phyloP scores from a whole-genome alignment of 345 rosid species.

The Citrus inodora region DNA sequence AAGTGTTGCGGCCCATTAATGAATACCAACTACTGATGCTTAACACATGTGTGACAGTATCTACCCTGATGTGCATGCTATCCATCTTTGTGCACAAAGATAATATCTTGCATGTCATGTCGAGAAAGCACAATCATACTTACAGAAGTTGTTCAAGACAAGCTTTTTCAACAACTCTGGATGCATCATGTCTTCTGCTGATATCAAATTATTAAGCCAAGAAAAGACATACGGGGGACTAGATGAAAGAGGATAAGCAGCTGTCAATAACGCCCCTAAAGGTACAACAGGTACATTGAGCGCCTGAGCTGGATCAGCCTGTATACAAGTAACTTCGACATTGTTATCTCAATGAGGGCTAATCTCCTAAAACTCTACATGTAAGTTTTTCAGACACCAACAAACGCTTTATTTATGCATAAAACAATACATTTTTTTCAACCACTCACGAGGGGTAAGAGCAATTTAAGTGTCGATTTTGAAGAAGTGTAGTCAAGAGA shows the following conservation, averaged over 20 bases:
- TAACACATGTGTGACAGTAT: neutral
- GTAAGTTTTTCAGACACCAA: constrained; percentile 9
- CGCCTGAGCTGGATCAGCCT: constrained; percentile 99
- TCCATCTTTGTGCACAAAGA: neutral
- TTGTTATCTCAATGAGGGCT: constrained; percentile 14
- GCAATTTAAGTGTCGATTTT: constrained; percentile 75
- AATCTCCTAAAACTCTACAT: constrained; percentile 5
- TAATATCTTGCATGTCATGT: neutral
- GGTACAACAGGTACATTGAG: constrained; percentile 95
- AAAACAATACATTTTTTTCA: neutral
- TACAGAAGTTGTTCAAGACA: constrained; percentile 85
- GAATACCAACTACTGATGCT: neutral
- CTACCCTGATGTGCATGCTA: neutral
- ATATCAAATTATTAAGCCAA: constrained; percentile 83
- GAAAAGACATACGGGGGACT: constrained; percentile 78
- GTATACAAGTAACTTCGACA: constrained; percentile 20
- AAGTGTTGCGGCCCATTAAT: neutral
- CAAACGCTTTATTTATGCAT: constrained; percentile 1
- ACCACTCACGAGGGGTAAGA: constrained; percentile 79
- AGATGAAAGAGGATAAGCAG: constrained; percentile 83
- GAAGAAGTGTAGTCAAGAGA: constrained; percentile 90
- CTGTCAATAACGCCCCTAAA: constrained; percentile 73
- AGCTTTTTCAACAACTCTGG: constrained; percentile 90
- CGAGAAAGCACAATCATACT: constrained; percentile 28
- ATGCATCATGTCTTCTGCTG: constrained; percentile 96